Percentiles rank a stretch among this genome's conserved stretches.
Evolutionary conservation across 768 basidiomycete genomes (phyloP).

Genomic region (Trametes cingulata): DNA sequence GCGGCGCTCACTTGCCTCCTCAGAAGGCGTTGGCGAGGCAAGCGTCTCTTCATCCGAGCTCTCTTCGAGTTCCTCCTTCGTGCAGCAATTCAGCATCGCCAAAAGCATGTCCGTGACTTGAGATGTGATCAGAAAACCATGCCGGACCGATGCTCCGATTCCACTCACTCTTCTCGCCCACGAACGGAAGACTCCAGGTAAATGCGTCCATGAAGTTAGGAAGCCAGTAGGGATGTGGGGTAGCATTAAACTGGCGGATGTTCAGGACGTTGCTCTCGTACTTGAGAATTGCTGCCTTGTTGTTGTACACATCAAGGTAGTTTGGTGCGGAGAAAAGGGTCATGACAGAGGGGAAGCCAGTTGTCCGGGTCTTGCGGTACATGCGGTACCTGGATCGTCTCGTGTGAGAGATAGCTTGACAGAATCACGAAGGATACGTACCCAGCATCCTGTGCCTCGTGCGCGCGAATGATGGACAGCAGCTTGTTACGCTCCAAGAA

Average conservation of each 20-base stretch:
- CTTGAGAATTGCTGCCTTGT: constrained; percentile 98
- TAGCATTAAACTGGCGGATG: constrained; percentile 96
- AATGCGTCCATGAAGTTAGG: constrained; percentile 99
- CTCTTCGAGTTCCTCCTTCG: constrained; percentile 95
- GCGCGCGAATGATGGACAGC: constrained; percentile 94
- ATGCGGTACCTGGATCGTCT: constrained; percentile 76
- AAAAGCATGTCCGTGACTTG: constrained; percentile 98
- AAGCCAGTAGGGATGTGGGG: constrained; percentile 92
- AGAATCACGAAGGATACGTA: constrained; percentile 36
- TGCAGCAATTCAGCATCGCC: constrained; percentile 95
- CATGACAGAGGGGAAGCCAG: constrained; percentile 99
- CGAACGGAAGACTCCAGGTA: constrained; percentile 97
- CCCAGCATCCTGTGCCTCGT: constrained; percentile 99
- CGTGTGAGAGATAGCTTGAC: constrained; percentile 8
- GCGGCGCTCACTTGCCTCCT: constrained; percentile 70
- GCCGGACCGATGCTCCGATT: background rate
- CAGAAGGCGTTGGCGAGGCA: constrained; percentile 38
- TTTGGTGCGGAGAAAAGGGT: constrained; percentile 99
- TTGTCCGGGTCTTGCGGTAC: constrained; percentile 98
- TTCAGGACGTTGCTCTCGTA: constrained; percentile 99
- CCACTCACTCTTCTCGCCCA: constrained; percentile 89
- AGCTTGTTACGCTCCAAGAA: constrained; percentile 98
- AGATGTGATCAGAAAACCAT: background rate
- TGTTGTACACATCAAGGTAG: constrained; percentile 98
- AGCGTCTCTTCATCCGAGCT: constrained; percentile 45